Percentiles rank a stretch among this genome's conserved stretches.
phyloP scores from a whole-genome alignment of 75 land plant species.

The Pseudotsuga menziesii region DNA sequence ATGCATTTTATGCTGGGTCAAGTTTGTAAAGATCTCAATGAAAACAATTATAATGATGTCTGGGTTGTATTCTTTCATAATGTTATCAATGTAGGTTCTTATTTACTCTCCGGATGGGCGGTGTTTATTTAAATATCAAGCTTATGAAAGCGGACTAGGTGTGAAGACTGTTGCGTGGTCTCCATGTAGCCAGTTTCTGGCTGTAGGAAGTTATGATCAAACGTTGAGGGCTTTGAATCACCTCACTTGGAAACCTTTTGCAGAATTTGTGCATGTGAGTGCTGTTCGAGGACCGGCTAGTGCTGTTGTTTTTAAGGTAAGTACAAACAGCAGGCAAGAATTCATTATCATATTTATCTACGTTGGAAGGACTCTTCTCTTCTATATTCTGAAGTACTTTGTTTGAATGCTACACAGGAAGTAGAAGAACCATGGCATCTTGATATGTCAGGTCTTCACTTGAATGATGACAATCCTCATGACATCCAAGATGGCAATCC shows the following conservation, averaged over 20 bases:
- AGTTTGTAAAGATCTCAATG: background rate
- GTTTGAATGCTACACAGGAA: conserved; percentile 43
- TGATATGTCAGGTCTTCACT: conserved; percentile 66
- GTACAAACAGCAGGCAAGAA: background rate
- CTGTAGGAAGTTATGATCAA: conserved; percentile 95
- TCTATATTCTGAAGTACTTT: background rate
- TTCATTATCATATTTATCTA: background rate
- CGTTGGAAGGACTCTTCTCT: background rate
- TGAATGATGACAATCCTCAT: conserved; percentile 39
- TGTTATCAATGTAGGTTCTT: conserved; percentile 58
- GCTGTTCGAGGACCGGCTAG: conserved; percentile 62
- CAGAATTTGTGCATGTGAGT: conserved; percentile 73
- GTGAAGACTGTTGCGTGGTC: conserved; percentile 96
- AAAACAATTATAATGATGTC: conserved; percentile 1
- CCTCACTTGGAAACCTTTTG: conserved; percentile 94
- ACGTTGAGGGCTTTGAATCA: conserved; percentile 74
- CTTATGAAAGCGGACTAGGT: conserved; percentile 93
- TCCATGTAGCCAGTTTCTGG: conserved; percentile 91
- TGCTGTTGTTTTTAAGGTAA: conserved; percentile 88
- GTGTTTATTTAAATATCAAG: conserved; percentile 88
- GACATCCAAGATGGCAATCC: conserved; percentile 20
- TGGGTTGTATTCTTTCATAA: background rate
- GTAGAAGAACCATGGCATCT: conserved; percentile 91
- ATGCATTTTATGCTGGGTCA: background rate
- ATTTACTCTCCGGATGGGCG: conserved; percentile 98